Base-by-base conservation (phyloP, 192 early-diverging fungal species). In the Funneliformis mosseae region DNA sequence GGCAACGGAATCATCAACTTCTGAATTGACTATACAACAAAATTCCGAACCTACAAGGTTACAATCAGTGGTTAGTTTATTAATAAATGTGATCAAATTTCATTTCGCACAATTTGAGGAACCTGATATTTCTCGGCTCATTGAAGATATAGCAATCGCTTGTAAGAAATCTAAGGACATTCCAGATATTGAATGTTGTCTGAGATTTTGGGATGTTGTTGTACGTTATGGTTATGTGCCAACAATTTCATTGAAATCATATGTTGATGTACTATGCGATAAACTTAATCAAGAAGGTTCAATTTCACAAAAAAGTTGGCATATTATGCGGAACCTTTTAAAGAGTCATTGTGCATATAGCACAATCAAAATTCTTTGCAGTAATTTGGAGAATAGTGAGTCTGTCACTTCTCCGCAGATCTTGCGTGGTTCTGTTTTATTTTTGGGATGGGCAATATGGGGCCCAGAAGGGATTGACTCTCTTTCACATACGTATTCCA, bases 301-400 rank as follows among this genome's bases (percentile, higher is more conserved):
- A n/a, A 3, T 84, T 80, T 79, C 78, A 69, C 74, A 83, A 84
- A 41, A 81, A 71, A 73, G 81, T 39, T 92, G 90, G 91, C 80
- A 84, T 39, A 90, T 92, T 64, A 89, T 92, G 79, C 82, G 84
- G 28, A 92, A 93, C 81, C 79, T 94, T 43, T 81, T 93, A 73
- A 86, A 85, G 61, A 91, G 89, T 41, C 92, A 92, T 59, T 89
- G 88, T 70, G 90, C 89, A 0, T 88, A 90, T n/a, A 88, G 83
- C 38, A 83, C 89, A 3, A 89, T 91, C 27, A 81, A 86, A 62
- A 85, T 86, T 2, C 70, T 94, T 21, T 93, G 89, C 76, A 83
- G 88, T 38, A 87, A 88, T 61, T 55, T 92, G 33, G 85, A 88
- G 39, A 62, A 64, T 59, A 80, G 67, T 21, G 66, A 50, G 11